These are phyloP conservation scores for Gossypium schwendimanii DNA, from an alignment of 441 rosid genomes.

Conservation along the genomic window DNA sequence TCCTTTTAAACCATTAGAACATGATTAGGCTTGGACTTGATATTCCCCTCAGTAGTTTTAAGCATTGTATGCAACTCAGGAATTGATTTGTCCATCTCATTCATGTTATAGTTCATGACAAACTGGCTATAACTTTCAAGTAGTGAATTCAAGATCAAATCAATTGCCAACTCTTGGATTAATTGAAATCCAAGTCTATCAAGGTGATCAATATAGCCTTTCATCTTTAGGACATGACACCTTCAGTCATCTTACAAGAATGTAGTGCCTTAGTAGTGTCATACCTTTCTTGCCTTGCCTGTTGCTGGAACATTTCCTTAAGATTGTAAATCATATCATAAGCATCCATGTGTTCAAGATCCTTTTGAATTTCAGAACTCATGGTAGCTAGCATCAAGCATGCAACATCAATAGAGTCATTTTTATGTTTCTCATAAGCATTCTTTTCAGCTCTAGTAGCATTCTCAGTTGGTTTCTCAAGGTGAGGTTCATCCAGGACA, in stretches of 20 bases:
- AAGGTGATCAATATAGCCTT: too few species aligned
- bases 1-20: not conserved
- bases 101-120: not conserved
- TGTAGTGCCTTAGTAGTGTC: too few species aligned
- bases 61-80: not conserved
- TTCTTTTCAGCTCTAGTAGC: too few species aligned
- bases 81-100: not conserved
- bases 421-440: too few species aligned
- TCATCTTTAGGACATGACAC: too few species aligned
- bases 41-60: accelerated
- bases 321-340: not conserved
- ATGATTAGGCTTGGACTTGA: too few species aligned
- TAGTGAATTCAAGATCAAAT: not conserved
- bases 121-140: not conserved
- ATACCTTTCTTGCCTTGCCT: too few species aligned
- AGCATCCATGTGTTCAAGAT: not conserved
- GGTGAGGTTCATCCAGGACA: too few species aligned
- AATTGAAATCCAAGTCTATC: not conserved
- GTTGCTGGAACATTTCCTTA: not conserved
- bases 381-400: too few species aligned
- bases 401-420: too few species aligned
- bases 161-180: not conserved
- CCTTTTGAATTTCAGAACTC: not conserved
- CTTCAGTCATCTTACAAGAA: too few species aligned
- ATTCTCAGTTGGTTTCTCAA: too few species aligned